Base-by-base conservation (phyloP, 2,329 filamentous ascomycete species). In the Pleurostoma richardsiae region DNA sequence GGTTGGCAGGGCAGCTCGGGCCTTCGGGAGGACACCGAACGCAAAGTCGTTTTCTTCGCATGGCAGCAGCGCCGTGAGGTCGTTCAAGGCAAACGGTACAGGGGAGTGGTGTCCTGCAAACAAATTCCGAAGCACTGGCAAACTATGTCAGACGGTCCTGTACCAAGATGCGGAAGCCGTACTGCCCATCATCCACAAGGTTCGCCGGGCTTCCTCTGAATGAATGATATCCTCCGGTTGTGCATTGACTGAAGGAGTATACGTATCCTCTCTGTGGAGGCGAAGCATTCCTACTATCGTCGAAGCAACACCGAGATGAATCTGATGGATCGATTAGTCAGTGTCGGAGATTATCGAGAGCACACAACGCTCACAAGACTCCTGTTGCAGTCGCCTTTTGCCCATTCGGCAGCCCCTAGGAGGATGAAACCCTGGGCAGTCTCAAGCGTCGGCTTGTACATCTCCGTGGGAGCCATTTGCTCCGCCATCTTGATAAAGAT, bases 1-100 rank as follows among this genome's bases (percentile, higher is more conserved):
- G 3, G 60, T 62, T 1, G 52, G 44, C 6, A 67, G 54, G 5
- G 61, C 64, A 4, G 64, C 63, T 2, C 65, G 56, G 8, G 55
- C 47, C 4, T 41, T 28, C 3, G 63, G 61, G 1, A 57, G 42
- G 3, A 47, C 43, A 10, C 63, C 64, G 50, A 67, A 67, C 5
- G 62, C 58, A 49, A 68, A 68, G 40, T 68, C 64, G 11, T 48
- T 49, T 48, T 68, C 64, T 11, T 61, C 55, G 44, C 63, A 62
- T 2, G 64, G 65, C 8, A 66, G 48, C 11, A 64, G 49, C 3
- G 58, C 58, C 1, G 64, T 65, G 46, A 67, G 64, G 41, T 66
- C 65, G 19, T 54, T 51, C 0, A 59, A 49, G 7, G 59, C 52
- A 41, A 68, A 67, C 1, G 62, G 55, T 0, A 54, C 54, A 2